Evolutionary conservation across 2,329 filamentous ascomycete genomes (phyloP), one percentile per base, ranked within the genome.

Genomic region (Orbilia ellipsospora): DNA sequence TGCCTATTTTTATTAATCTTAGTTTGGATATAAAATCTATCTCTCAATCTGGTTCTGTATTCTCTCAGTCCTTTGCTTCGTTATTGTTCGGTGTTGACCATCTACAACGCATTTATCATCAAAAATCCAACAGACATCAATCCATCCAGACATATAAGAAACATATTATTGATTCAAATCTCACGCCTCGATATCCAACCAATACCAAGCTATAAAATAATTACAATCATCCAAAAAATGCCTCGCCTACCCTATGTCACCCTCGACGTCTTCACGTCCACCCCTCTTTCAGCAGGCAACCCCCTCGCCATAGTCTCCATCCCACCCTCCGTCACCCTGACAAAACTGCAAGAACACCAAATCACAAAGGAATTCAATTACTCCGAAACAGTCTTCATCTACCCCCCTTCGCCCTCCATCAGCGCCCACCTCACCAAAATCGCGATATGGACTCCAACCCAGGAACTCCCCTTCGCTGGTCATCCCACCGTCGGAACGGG

Each of bases 361-460:
- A 86, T 90, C 74, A 87, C 88, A 51, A 83, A 84, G 67, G 88
- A 90, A 81, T 90, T 90, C 83, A 88, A 88, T 81, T 86, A 88
- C 78, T 88, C 87, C 60, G 88, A 89, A 81, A 90, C 88, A 0
- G 86, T 89, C 55, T 90, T 90, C 79, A 57, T 76, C 4, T 74
- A 74, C 45, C 63, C 70, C 2, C 7, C 42, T 7, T 77, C 28
- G 3, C 16, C 26, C 44, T 28, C 36, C 1, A 48, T 56, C 73
- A 80, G 23, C 82, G 18, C 81, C 40, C n/a, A 61, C 23, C 42
- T 61, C 10, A 59, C 85, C 51, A 81, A 81, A 63, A 84, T 89
- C 77, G 86, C 89, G 80, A 90, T 90, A 78, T 90, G 89, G 82
- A 87, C 87, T 40, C 80, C 83, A 50, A 79, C 82, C 7, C 79